Percentiles rank a stretch among this genome's conserved stretches.
These are phyloP conservation scores for Fusarium tuaranense DNA, from an alignment of 2,329 filamentous ascomycete species.

Conservation along the genomic window DNA sequence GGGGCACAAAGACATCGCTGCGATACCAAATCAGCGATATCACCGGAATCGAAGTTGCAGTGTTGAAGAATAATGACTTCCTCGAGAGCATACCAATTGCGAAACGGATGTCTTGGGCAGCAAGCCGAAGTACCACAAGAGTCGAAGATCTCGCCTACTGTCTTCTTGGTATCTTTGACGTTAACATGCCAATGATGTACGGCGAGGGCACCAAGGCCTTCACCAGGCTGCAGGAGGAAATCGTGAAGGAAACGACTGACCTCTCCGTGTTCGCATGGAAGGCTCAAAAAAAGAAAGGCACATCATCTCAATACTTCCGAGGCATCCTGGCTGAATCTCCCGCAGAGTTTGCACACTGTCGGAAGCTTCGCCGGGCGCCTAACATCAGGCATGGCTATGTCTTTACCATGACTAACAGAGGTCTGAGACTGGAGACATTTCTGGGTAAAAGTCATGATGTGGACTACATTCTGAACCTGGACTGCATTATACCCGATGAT, in stretches of 20 bases:
- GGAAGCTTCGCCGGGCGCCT: background rate
- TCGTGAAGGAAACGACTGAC: background rate
- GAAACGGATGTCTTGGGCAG: background rate
- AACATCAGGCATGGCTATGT: background rate
- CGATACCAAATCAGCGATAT: background rate
- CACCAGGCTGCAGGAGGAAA: background rate
- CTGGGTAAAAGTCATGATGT: background rate
- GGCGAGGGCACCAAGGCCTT: background rate
- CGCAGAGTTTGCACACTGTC: background rate
- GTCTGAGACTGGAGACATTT: background rate
- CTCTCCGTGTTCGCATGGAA: background rate
- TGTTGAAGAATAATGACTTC: background rate
- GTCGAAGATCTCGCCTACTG: background rate
- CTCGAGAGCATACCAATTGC: background rate
- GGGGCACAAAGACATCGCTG: background rate
- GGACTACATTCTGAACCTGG: background rate
- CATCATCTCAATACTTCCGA: background rate
- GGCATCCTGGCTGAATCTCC: background rate
- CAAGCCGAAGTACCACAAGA: background rate
- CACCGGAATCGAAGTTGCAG: background rate
- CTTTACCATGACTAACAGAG: background rate
- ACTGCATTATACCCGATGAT: background rate
- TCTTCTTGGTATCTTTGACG: background rate
- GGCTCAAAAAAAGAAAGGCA: background rate
- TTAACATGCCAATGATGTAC: background rate